Evolutionary conservation across 805 yeast genomes (phyloP), one percentile per base, ranked within the genome.

Genomic region (Wickerhamiella lipophila): DNA sequence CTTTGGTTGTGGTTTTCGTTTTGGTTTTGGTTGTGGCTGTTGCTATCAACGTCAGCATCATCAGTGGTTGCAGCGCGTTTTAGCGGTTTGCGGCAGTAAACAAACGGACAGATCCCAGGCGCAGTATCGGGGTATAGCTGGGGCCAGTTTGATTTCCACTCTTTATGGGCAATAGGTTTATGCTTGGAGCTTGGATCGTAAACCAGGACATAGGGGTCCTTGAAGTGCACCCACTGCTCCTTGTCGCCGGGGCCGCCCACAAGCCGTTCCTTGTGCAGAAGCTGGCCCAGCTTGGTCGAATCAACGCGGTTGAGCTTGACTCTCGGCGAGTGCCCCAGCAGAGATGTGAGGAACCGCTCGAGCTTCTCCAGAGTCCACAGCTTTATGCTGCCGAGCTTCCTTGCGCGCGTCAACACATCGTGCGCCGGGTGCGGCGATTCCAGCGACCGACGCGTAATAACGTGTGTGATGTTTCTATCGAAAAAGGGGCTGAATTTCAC

Each of bases 331-430:
- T 49, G 52, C 30, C 59, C 58, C 21, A 50, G 23, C 29, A 51
- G 41, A 5, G 64, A 53, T 25, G 63, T 74, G 62, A 87, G 71
- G 59, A 88, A 88, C 46, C 95, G 68, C 58, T 78, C 74, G 1
- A 88, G 86, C 63, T 88, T 89, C 49, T 85, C 94, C 58, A 76
- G 79, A 35, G 81, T 77, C 96, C 96, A 89, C 21, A 88, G 82
- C 62, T 88, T 85, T 63, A 82, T 75, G 22, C 13, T 18, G 52
- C 76, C 77, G 47, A 71, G 72, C 44, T 68, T 70, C 27, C 66
- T 62, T 4, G 88, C 94, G 53, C 77, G 73, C 47, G 74, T 69
- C 55, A 86, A 74, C 7, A 85, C 77, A 61, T 88, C 94, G 51
- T 64, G 59, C 54, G 75, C 38, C 15, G 57, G 53, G 60, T 79